Base-by-base conservation (phyloP, 257 asterid genomes). In the Leptodermis oblonga region DNA sequence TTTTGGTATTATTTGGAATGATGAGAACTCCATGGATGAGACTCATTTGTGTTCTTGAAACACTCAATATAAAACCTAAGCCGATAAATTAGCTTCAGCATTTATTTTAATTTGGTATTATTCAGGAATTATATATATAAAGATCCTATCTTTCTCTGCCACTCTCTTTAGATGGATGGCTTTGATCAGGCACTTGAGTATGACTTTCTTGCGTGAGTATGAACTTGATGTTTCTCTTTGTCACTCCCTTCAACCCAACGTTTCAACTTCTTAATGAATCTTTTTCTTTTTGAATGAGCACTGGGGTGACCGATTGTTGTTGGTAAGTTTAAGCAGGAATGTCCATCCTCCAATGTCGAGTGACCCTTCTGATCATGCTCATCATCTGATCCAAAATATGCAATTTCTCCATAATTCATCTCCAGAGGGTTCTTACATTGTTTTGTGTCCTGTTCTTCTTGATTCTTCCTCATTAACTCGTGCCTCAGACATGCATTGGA, bases 161-260 rank as follows among this genome's bases (percentile, higher is more conserved):
- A n/a, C n/a, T n/a, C n/a, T n/a, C n/a, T n/a, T n/a, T n/a, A n/a
- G n/a, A n/a, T n/a, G n/a, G n/a, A n/a, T n/a, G n/a, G n/a, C n/a
- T n/a, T n/a, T n/a, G 69, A 36, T 72, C 70, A 83, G 64, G 69
- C 84, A 81, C 85, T 84, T 65, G 87, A 83, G 60, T 73, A 81
- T 33, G 91, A 86, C 4, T 80, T 88, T 70, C 82, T 82, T 37
- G 77, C 76, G 53, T 79, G 78, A 74, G 45, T 2, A 41, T 55
- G 66, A 25, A 51, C 23, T 31, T 76, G 79, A 54, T 72, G 64
- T 72, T 70, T 76, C 77, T 73, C 82, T 69, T 76, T 79, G 39
- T 84, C 88, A 69, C 62, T 64, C 33, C 88, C 80, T 48, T 89
- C 89, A 34, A 83, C 80, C 93, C 93, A 86, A 72, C 67, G 84